Base-by-base conservation (phyloP, 306 rosid species). In the Inga laurina region DNA sequence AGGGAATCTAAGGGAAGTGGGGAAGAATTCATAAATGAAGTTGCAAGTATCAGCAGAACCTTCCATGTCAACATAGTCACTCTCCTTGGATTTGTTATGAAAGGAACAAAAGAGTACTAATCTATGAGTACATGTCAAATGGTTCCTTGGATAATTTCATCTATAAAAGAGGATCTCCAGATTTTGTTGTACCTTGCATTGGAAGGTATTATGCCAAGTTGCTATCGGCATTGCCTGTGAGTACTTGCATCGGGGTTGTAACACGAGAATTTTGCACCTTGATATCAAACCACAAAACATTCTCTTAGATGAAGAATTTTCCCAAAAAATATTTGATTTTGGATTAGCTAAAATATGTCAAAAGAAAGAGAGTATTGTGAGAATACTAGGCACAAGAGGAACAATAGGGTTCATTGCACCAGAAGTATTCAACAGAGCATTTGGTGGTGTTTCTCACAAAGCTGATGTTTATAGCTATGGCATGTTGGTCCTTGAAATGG, bases 401-500 rank as follows among this genome's bases (percentile, higher is more conserved):
- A 41, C 52, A 8, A 5, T 70, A 43, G 75, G 75, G 52, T 70
- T 41, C 34, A 70, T 70, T 11, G 75, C 75, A 70, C 52, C 35
- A 43, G 75, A 70, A 70, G 11, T 70, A 5, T 41, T 70, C 14
- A 70, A 14, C 2, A 41, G 52, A 70, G 75, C 75, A n/a, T 70
- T 9, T 70, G 75, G 75, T 18, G 86, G 90, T 21, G 75, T 70
- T 41, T 70, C 75, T 41, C 52, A 70, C 18, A 70, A 70, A 70
- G 48, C 52, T 41, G 75, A 70, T 43, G 54, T 43, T 41, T 85
- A 85, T 65, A 85, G 88, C 0, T 81, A 76, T 70, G 82, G 87
- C 12, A 85, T 85, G 84, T 35, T 85, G 34, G 18, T 81, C 51
- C 79, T 81, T 6, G 88, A 77, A 32, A 85, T 81, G 72, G 73